Evolutionary conservation across 257 asterid species (phyloP), one percentile per base, ranked within the genome.

Genomic region (Lantana camara): DNA sequence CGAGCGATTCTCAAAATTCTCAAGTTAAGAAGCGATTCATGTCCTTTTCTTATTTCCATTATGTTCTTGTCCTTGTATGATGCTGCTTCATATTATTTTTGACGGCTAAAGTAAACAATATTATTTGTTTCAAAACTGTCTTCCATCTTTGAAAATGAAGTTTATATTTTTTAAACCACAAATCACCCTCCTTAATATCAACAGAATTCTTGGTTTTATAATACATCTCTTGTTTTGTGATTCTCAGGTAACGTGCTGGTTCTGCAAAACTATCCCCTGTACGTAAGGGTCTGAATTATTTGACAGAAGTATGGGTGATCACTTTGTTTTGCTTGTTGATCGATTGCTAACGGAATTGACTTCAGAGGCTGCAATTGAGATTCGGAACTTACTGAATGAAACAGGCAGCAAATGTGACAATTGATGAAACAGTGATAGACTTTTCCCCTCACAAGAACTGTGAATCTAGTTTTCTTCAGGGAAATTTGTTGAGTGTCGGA

Each of bases 301-400:
- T 12, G 47, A 60, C 48, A 5, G 6, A 16, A 77, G 24, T 51
- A 88, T 93, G 99, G 99, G 97, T 54, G 99, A 93, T 81, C 99
- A 93, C 70, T 90, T 93, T 68, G 97, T 90, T 63, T 75, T 93
- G 81, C 83, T 93, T 68, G 99, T 93, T 9, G 99, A 90, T 83
- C 95, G 95, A 0, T 78, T 93, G 87, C 89, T 93, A 30, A 93
- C 99, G 0, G 99, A 85, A 72, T 90, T 97, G 1, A 93, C 97
- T 54, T 72, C 90, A 72, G 97, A 82, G 80, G 96, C 99, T 71
- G 96, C 99, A 46, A 80, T 90, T 9, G 86, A 83, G 75, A 86
- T 96, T 77, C 30, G 81, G 57, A 81, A 83, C 63, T 56, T 53
- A 3, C 66, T 73, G 37, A n/a, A n/a, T n/a, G n/a, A 81, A 80